Conservation (phyloP, 257 asterid genomes). For the Solanum tarijense region DNA sequence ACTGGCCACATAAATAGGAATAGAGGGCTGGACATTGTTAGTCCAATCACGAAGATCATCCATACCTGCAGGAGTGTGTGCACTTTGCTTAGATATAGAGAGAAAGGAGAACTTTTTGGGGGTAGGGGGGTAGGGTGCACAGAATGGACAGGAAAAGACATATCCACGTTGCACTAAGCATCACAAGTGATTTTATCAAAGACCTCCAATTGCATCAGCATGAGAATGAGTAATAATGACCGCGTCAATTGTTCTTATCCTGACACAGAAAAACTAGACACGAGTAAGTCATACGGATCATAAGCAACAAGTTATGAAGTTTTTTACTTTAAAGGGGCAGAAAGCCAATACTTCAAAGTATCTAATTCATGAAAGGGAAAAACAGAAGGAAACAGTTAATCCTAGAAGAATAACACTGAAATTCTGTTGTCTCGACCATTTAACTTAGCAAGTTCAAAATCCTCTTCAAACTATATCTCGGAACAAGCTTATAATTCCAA, state of each 20-base stretch:
- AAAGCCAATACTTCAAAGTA: neutral
- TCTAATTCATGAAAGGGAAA: neutral
- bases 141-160: neutral
- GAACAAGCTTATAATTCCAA: neutral
- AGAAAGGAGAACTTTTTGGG: neutral
- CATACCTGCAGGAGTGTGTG: conserved; percentile 42
- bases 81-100: neutral
- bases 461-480: neutral
- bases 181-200: conserved; percentile 15
- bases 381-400: neutral
- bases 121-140: neutral
- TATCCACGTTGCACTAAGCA: neutral
- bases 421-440: neutral
- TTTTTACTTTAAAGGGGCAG: too few relatives aligned
- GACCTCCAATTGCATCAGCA: conserved; percentile 99
- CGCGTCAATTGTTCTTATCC: conserved; percentile 94
- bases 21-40: conserved; percentile 72
- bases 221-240: conserved; percentile 98
- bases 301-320: neutral
- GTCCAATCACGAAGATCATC: conserved; percentile 99
- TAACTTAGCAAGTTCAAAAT: neutral
- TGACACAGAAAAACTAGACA: conserved; percentile 59
- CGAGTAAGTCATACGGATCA: conserved; percentile 15
- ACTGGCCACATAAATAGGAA: conserved; percentile 81
- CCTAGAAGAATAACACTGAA: neutral